These are phyloP conservation scores for Lignosus rhinocerotis DNA, from an alignment of 1,284 basidiomycete genomes.

Conservation along the genomic window DNA sequence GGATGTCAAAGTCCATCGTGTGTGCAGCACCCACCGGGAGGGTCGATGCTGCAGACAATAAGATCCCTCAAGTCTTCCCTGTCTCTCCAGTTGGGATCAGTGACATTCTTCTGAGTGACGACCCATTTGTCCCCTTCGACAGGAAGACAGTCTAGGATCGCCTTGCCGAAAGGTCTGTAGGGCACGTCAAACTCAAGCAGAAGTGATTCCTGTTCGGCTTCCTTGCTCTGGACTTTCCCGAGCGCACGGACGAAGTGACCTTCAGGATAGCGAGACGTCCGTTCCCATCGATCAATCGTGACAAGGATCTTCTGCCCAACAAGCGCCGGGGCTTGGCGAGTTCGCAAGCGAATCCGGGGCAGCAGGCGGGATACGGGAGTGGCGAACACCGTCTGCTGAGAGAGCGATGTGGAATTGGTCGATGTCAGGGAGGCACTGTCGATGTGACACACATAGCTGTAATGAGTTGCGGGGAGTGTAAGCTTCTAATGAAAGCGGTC, in stretches of 20 bases:
- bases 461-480: conserved; percentile 9
- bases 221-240: conserved; percentile 91
- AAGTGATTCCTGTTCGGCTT: conserved; percentile 94
- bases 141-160: conserved; percentile 92
- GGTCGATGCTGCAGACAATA: conserved; percentile 96
- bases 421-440: conserved; percentile 87
- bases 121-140: conserved; percentile 90
- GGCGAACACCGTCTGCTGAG: conserved; percentile 92
- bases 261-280: conserved; percentile 89
- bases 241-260: conserved; percentile 96
- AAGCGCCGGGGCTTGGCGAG: conserved; percentile 88
- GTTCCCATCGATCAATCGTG: conserved; percentile 91
- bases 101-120: conserved; percentile 76
- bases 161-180: conserved; percentile 94
- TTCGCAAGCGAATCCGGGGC: conserved; percentile 92
- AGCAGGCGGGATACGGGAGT: conserved; percentile 91
- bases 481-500: neutral
- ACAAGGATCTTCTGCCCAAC: conserved; percentile 96
- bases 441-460: conserved; percentile 93
- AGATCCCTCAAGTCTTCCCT: conserved; percentile 88
- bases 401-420: conserved; percentile 76
- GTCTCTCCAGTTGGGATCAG: conserved; percentile 73
- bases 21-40: conserved; percentile 62
- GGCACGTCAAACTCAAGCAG: conserved; percentile 96
- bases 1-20: neutral